Evolutionary conservation across 73 alveolate species (phyloP).

Genomic region (Paramecium sonneborni): DNA sequence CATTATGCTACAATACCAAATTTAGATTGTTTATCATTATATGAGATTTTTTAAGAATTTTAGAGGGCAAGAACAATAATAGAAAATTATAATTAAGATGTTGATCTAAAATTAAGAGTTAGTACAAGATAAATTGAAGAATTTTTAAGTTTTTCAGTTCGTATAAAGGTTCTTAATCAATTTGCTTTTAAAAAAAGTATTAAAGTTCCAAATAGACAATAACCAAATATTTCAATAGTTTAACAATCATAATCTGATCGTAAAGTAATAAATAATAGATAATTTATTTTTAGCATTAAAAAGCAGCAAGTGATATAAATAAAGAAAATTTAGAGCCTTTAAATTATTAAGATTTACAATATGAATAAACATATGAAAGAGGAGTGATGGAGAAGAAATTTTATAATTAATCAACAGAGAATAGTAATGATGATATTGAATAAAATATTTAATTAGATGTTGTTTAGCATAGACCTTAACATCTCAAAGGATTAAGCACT

Average conservation of each 20-base stretch:
- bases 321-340: not conserved
- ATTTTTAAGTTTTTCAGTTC: not conserved
- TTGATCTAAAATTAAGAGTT: not conserved
- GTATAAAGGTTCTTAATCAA: constrained; percentile 14
- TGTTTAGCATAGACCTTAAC: not conserved
- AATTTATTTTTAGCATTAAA: not conserved
- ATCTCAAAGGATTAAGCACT: constrained; percentile 29
- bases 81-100: not conserved
- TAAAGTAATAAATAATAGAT: not conserved
- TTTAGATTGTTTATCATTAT: constrained; percentile 49
- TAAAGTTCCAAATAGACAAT: not conserved
- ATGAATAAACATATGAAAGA: constrained; percentile 14
- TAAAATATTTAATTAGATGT: not conserved
- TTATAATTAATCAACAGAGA: constrained; percentile 26
- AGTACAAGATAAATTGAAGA: not conserved
- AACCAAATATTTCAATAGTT: not conserved
- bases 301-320: not conserved
- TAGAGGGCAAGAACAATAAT: not conserved
- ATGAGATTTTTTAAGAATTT: constrained; percentile 16
- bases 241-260: not conserved
- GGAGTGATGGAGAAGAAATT: constrained; percentile 32
- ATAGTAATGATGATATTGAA: constrained; percentile 17
- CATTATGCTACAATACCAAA: constrained; percentile 38
- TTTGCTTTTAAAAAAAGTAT: constrained; percentile 28
- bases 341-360: not conserved